These are phyloP conservation scores for Artomyces pyxidatus DNA, from an alignment of 768 basidiomycete genomes.

Conservation along the genomic window DNA sequence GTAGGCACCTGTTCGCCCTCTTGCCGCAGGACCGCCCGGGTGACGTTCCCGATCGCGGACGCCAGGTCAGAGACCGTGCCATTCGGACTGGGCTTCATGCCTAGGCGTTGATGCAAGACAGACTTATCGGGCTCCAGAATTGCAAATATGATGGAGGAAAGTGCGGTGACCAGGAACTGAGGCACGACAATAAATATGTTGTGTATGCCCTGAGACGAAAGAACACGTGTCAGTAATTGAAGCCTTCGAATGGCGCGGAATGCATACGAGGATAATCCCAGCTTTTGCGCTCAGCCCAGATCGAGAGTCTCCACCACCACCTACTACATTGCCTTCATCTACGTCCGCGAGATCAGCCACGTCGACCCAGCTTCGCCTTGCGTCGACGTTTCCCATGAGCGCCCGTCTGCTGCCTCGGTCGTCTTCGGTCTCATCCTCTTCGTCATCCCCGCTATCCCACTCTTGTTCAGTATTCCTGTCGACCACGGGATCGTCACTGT, in stretches of 20 bases:
- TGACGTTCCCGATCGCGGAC: background rate
- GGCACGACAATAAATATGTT: constrained; percentile 92
- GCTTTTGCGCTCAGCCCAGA: constrained; percentile 66
- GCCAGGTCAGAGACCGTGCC: background rate
- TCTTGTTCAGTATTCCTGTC: constrained; percentile 23
- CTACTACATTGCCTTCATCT: constrained; percentile 3
- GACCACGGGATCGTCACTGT: constrained; percentile 2
- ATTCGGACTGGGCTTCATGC: constrained; percentile 6
- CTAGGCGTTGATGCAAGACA: constrained; percentile 16
- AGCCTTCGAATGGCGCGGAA: no score
- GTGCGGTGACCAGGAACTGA: constrained; percentile 85
- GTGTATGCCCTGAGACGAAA: constrained; percentile 77
- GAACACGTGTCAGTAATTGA: no score
- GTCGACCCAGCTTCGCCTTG: constrained; percentile 14
- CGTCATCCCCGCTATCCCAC: constrained; percentile 20
- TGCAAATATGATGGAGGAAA: constrained; percentile 82
- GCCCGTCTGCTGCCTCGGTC: constrained; percentile 4
- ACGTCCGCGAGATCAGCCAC: background rate
- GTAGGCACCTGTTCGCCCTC: constrained; percentile 7
- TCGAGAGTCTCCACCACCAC: background rate
- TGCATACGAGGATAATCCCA: constrained; percentile 74
- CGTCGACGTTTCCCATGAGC: constrained; percentile 13
- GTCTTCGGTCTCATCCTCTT: constrained; percentile 19
- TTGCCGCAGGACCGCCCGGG: constrained; percentile 1
- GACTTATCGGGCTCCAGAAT: constrained; percentile 63